A percentile compares a stretch with the other conserved stretches of the same genome.
phyloP scores from a whole-genome alignment of 225 moss, liverwort and hornwort genomes.

The Marchantia paleacea region DNA sequence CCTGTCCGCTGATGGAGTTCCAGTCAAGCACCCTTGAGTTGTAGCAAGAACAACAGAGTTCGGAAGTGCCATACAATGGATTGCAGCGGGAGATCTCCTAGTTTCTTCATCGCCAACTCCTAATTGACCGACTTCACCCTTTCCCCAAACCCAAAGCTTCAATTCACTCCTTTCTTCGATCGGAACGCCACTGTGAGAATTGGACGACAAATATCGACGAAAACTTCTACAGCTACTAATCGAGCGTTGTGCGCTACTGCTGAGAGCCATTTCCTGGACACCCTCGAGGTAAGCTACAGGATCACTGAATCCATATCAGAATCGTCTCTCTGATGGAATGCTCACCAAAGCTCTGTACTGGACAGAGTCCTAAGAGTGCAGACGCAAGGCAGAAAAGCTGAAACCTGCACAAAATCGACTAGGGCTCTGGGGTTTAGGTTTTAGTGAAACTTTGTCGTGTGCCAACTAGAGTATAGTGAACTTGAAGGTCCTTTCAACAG shows the following conservation, averaged over 20 bases:
- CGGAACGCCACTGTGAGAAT: not conserved
- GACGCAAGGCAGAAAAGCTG: too few species aligned
- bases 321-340: too few species aligned
- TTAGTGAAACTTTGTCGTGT: too few species aligned
- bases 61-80: constrained; percentile 47
- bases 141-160: constrained; percentile 91
- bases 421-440: too few species aligned
- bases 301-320: not conserved
- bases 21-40: constrained; percentile 36
- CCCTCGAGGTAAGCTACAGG: not conserved
- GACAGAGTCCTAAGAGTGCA: too few species aligned
- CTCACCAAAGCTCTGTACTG: too few species aligned
- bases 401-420: too few species aligned
- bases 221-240: not conserved
- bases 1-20: not conserved
- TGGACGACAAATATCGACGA: not conserved
- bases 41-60: constrained; percentile 35
- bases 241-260: not conserved
- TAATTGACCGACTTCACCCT: constrained; percentile 76
- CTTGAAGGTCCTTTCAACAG: too few species aligned
- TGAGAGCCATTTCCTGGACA: not conserved
- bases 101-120: constrained; percentile 76
- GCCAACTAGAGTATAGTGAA: too few species aligned
- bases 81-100: constrained; percentile 53
- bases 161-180: not conserved